A percentile compares a stretch with the other conserved stretches of the same genome.
phyloP scores from a whole-genome alignment of 2,329 filamentous ascomycete species.

The Dactylellina sp. region DNA sequence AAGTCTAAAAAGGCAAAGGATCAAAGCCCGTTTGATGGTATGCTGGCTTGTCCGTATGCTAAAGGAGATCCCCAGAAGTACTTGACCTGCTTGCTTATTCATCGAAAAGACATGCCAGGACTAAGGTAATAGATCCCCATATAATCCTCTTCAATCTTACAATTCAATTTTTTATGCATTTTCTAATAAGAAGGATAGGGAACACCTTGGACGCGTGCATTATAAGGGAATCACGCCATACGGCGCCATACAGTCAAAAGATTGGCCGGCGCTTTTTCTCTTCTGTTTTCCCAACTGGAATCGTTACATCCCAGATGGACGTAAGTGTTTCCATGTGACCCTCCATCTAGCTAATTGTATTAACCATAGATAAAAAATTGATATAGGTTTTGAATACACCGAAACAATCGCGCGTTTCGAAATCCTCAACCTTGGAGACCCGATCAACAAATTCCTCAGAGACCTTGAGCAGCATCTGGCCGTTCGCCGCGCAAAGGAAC shows the following conservation, averaged over 20 bases:
- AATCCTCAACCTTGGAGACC: constrained; percentile 41
- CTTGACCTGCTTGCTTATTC: constrained; percentile 48
- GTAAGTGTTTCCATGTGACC: background rate
- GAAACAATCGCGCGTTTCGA: constrained; percentile 34
- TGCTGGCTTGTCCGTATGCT: constrained; percentile 51
- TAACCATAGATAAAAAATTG: background rate
- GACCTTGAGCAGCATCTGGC: constrained; percentile 51
- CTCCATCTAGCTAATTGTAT: background rate
- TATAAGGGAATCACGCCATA: constrained; percentile 42
- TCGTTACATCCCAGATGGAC: constrained; percentile 30
- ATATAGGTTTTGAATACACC: constrained; percentile 37
- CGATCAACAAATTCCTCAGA: constrained; percentile 52
- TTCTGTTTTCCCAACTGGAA: constrained; percentile 46
- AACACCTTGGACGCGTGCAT: constrained; percentile 48
- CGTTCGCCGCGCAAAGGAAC: constrained; percentile 29
- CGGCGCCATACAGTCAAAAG: constrained; percentile 39
- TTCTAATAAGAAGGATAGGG: constrained; percentile 26
- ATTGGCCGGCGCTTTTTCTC: constrained; percentile 40
- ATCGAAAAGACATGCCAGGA: constrained; percentile 51
- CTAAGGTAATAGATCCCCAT: constrained; percentile 29
- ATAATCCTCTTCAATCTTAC: background rate
- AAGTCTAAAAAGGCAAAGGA: constrained; percentile 35
- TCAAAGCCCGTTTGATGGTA: constrained; percentile 49
- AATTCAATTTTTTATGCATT: background rate
- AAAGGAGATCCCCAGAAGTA: constrained; percentile 51